Conservation (phyloP, 495 filamentous ascomycete genomes). For the Trichoderma gamsii region DNA sequence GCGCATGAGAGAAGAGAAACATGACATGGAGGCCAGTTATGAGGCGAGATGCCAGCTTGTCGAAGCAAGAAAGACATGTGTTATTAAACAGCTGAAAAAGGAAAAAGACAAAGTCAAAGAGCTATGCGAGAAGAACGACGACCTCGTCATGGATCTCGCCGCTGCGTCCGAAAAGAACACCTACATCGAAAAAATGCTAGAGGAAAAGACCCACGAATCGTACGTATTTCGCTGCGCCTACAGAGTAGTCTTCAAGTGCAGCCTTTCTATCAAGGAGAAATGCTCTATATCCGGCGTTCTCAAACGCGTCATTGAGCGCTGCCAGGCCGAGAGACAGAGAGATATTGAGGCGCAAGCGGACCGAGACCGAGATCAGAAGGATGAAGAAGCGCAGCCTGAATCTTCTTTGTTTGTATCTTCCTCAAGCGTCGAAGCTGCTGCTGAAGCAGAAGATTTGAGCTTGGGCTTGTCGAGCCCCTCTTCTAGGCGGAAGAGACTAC, state of each 20-base stretch:
- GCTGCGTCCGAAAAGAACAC: background rate
- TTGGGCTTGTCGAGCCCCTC: no score
- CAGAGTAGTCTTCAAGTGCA: background rate
- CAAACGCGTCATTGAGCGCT: background rate
- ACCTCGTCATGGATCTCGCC: background rate
- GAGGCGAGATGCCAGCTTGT: background rate
- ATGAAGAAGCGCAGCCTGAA: background rate
- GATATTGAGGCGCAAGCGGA: background rate
- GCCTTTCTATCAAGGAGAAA: background rate
- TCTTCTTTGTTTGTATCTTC: background rate
- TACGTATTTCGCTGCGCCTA: background rate
- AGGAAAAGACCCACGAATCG: background rate
- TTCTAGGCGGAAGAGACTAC: no score
- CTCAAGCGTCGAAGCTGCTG: background rate
- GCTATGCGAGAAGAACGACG: background rate
- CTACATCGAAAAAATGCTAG: background rate
- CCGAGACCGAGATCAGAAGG: background rate
- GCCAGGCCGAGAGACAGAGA: background rate
- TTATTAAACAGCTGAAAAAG: background rate
- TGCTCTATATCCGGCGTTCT: background rate
- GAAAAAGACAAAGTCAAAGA: background rate
- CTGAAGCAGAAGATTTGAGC: background rate
- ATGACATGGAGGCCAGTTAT: background rate
- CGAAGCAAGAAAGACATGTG: background rate
- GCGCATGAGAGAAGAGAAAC: background rate